Evolutionary conservation across 306 rosid species (phyloP).

Genomic region (Fagus crenata): DNA sequence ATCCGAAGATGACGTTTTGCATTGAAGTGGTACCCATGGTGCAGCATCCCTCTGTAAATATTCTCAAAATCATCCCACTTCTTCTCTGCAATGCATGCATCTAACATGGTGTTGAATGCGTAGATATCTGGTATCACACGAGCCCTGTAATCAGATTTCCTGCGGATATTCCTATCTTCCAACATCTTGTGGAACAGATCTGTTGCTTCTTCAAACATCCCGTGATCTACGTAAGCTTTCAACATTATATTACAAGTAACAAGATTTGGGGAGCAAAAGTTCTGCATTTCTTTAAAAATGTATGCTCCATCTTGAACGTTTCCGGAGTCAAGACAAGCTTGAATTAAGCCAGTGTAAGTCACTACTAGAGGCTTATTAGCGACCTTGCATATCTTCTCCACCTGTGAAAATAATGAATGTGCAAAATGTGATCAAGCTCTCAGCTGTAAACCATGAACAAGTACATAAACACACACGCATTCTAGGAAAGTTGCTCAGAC

Average conservation of each 20-base stretch:
- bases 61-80: slow-evolving; percentile 73
- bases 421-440: slow-evolving; percentile 26
- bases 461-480: slow-evolving; percentile 13
- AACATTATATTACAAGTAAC: slow-evolving; percentile 82
- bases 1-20: slow-evolving; percentile 86
- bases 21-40: slow-evolving; percentile 71
- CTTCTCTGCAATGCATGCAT: slow-evolving; percentile 55
- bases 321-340: slow-evolving; percentile 78
- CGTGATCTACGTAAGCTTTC: slow-evolving; percentile 68
- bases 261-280: slow-evolving; percentile 80
- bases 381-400: slow-evolving; percentile 87
- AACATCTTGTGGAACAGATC: slow-evolving; percentile 63
- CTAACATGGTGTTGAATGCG: slow-evolving; percentile 80
- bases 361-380: slow-evolving; percentile 94
- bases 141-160: slow-evolving; percentile 46
- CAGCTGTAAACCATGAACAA: background rate
- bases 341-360: slow-evolving; percentile 90
- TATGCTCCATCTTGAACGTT: slow-evolving; percentile 58
- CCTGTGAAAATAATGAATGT: slow-evolving; percentile 48
- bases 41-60: slow-evolving; percentile 63
- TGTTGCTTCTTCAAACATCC: slow-evolving; percentile 75
- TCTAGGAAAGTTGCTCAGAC: background rate
- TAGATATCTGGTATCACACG: slow-evolving; percentile 72
- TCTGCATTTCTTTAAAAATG: slow-evolving; percentile 73
- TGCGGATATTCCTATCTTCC: slow-evolving; percentile 44